A percentile compares a stretch with the other conserved stretches of the same genome.
Conservation (phyloP, 352 stramenopile species). For the Phytopythium kandeliae region DNA sequence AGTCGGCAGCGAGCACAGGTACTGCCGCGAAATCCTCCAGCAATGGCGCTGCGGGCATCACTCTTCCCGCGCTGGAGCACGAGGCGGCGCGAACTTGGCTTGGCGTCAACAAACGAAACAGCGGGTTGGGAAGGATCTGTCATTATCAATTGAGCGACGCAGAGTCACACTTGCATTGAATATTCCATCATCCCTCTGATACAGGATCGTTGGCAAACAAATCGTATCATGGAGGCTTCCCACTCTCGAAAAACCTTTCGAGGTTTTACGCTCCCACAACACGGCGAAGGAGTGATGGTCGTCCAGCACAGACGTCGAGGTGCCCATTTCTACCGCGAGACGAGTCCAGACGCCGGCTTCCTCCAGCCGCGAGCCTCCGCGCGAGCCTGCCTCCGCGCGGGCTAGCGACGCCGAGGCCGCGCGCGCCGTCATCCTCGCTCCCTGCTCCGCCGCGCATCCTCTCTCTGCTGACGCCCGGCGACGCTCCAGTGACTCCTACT, state of each 20-base stretch:
- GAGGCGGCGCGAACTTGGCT: no score
- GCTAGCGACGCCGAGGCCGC: constrained; percentile 1
- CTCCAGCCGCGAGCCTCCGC: background rate
- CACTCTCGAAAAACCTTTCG: background rate
- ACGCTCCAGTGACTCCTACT: background rate
- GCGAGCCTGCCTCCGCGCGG: background rate
- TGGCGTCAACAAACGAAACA: no score
- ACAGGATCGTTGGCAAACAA: no score
- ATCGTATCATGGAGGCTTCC: background rate
- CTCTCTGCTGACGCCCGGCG: background rate
- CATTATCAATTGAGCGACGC: no score
- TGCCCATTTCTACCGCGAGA: background rate
- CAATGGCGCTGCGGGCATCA: no score
- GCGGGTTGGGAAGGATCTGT: no score
- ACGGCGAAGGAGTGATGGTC: background rate
- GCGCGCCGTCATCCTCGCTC: background rate
- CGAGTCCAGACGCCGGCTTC: constrained; percentile 3
- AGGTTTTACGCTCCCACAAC: no score
- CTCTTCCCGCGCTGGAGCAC: no score
- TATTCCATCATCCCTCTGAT: no score
- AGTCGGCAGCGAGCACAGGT: no score
- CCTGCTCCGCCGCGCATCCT: background rate
- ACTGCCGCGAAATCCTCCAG: no score
- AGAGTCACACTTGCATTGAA: no score
- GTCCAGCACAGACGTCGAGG: background rate